A percentile compares a stretch with the other conserved stretches of the same genome.
phyloP scores from a whole-genome alignment of 1,284 basidiomycete species.

The Cutaneotrichosporon cutaneum region DNA sequence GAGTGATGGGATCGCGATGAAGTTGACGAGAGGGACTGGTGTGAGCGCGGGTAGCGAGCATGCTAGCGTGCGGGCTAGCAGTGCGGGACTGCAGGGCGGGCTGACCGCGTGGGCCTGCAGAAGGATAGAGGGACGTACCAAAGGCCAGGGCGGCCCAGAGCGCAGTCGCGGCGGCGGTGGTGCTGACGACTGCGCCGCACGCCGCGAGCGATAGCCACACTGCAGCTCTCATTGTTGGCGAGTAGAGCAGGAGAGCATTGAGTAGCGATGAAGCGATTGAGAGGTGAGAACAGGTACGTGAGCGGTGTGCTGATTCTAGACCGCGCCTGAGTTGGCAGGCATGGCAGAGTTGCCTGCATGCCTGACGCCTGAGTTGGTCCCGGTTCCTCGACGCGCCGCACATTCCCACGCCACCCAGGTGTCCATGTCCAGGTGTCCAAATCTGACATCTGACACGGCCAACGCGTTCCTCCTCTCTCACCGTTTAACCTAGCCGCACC shows the following conservation, averaged over 20 bases:
- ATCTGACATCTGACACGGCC: no score
- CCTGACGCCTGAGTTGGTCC: background rate
- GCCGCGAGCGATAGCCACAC: constrained; percentile 20
- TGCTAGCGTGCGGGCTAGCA: background rate
- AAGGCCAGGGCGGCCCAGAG: constrained; percentile 20
- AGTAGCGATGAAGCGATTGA: constrained; percentile 2
- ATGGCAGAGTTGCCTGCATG: no score
- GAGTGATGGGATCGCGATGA: constrained; percentile 24
- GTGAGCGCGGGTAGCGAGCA: constrained; percentile 8
- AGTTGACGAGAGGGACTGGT: constrained; percentile 26
- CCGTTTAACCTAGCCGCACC: no score
- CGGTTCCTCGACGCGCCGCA: background rate
- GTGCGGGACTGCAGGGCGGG: no score
- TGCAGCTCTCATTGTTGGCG: constrained; percentile 4
- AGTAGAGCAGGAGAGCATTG: constrained; percentile 9
- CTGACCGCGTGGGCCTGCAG: background rate
- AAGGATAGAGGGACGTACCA: constrained; percentile 12
- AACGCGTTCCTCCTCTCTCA: no score
- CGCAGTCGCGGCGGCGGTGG: constrained; percentile 12
- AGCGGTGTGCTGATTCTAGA: background rate
- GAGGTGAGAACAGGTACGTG: background rate
- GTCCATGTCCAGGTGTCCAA: no score
- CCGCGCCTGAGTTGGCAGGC: background rate
- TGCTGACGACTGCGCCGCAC: constrained; percentile 21
- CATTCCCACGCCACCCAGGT: constrained; percentile 1